These are phyloP conservation scores for Diplodia corticola DNA, from an alignment of 2,329 filamentous ascomycete species.

Conservation along the genomic window DNA sequence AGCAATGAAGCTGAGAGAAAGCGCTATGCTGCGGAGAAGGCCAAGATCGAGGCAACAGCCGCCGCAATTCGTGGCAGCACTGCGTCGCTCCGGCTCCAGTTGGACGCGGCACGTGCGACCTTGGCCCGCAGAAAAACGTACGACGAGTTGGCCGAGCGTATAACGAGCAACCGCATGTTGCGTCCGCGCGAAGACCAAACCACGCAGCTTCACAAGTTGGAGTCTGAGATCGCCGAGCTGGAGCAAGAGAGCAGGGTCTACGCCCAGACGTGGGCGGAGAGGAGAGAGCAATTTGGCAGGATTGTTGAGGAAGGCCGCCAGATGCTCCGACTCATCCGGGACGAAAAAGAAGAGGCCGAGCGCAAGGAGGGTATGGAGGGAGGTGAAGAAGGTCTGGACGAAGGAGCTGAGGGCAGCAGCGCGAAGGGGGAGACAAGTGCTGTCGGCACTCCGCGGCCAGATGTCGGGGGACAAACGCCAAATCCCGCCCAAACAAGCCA, in stretches of 20 bases:
- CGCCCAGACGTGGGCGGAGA: conserved; percentile 78
- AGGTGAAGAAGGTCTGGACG: conserved; percentile 39
- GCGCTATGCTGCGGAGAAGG: conserved; percentile 78
- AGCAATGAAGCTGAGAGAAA: conserved; percentile 82
- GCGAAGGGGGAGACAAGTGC: conserved; percentile 42
- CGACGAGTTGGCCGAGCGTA: conserved; percentile 84
- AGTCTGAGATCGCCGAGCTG: conserved; percentile 84
- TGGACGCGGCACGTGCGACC: conserved; percentile 71
- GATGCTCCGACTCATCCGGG: conserved; percentile 79
- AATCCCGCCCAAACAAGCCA: conserved; percentile 2
- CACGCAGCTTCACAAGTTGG: conserved; percentile 74
- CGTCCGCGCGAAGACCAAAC: conserved; percentile 82
- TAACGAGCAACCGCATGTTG: conserved; percentile 76
- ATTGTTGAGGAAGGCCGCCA: conserved; percentile 92
- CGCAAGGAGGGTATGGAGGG: conserved; percentile 68
- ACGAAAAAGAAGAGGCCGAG: conserved; percentile 94
- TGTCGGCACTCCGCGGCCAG: conserved; percentile 48
- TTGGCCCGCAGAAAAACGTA: conserved; percentile 80
- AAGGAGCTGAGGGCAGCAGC: conserved; percentile 42
- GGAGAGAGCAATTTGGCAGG: conserved; percentile 79
- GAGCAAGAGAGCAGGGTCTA: conserved; percentile 82
- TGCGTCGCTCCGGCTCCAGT: conserved; percentile 66
- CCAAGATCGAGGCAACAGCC: conserved; percentile 75
- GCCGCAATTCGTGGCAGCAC: conserved; percentile 77
- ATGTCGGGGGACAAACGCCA: conserved; percentile 32